phyloP scores from a whole-genome alignment of 345 rosid genomes.

The Geranium brycei region DNA sequence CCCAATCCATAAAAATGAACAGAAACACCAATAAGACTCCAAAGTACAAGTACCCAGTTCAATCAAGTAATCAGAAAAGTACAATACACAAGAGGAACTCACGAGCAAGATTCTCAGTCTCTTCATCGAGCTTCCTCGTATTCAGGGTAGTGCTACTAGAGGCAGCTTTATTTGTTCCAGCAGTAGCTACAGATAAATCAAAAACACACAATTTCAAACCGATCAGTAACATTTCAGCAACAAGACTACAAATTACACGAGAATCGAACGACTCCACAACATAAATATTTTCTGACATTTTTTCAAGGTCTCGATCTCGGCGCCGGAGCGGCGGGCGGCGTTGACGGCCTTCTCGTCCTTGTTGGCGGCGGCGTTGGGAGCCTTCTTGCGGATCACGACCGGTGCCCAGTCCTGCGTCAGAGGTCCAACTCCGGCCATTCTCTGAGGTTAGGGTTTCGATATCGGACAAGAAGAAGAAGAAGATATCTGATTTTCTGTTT shows the following conservation, averaged over 20 bases:
- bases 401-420: constrained; percentile 84
- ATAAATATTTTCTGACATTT: constrained; percentile 15
- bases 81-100: constrained; percentile 16
- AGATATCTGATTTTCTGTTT: too few relatives aligned
- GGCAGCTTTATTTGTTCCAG: constrained; percentile 84
- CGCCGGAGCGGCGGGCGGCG: constrained; percentile 43
- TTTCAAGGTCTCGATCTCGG: constrained; percentile 44
- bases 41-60: too few relatives aligned
- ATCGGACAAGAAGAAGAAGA: too few relatives aligned
- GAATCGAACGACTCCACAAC: too few relatives aligned
- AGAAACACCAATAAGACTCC: too few relatives aligned
- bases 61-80: too few relatives aligned
- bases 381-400: constrained; percentile 60
- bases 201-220: not conserved
- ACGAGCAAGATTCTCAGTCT: constrained; percentile 89
- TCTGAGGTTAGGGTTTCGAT: too few relatives aligned
- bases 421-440: constrained; percentile 59
- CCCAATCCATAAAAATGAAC: too few relatives aligned
- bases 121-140: constrained; percentile 94
- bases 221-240: too few relatives aligned
- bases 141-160: constrained; percentile 81
- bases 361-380: constrained; percentile 51
- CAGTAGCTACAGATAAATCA: constrained; percentile 42
- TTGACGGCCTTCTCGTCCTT: constrained; percentile 35
- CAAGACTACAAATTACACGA: too few relatives aligned